Evolutionary conservation across 768 basidiomycete genomes (phyloP), one percentile per base, ranked within the genome.

Genomic region (Trametes meyenii): DNA sequence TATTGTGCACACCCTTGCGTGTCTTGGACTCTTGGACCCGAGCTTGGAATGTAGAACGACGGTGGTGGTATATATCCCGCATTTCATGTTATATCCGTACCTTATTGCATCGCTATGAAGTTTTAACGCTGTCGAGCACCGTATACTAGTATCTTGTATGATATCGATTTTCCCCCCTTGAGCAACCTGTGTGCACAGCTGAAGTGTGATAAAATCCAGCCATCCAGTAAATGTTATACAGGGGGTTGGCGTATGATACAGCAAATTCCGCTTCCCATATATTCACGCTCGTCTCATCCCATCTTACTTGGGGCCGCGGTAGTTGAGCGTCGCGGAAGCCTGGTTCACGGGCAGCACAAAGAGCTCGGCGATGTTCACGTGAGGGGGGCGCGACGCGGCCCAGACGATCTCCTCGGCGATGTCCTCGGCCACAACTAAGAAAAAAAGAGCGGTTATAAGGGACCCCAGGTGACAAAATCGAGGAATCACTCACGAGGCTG

Each of bases 351-450:
- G 91, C 66, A 92, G 83, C 46, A 93, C 81, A 58, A 85, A 83
- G 12, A 91, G 75, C 69, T 94, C 89, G 0, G 92, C 94, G 44
- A 98, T 82, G 71, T 98, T 95, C 46, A 98, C 92, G 70, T 96
- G 96, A 42, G 91, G 81, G 12, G 96, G 96, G 43, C 96, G 87
- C 12, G 90, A 82, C 19, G 97, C 96, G 14, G 88, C 88, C 96
- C 96, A 99, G 19, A 96, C 94, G 69, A 99, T 96, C 75, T 98
- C 95, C 73, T 99, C 97, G 1, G 97, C 97, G 48, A 98, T 89
- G 70, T 98, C 95, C 61, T 88, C 82, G 7, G 88, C 86, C 6
- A 83, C 81, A 73, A 96, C 92, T 95, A 69, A 51, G 24, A 24
- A 50, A 46, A 53, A 39, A 39, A 39, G 26, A 17, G 24, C 12